These are phyloP conservation scores for Fistulina hepatica DNA, from an alignment of 1,284 basidiomycete species.

Conservation along the genomic window DNA sequence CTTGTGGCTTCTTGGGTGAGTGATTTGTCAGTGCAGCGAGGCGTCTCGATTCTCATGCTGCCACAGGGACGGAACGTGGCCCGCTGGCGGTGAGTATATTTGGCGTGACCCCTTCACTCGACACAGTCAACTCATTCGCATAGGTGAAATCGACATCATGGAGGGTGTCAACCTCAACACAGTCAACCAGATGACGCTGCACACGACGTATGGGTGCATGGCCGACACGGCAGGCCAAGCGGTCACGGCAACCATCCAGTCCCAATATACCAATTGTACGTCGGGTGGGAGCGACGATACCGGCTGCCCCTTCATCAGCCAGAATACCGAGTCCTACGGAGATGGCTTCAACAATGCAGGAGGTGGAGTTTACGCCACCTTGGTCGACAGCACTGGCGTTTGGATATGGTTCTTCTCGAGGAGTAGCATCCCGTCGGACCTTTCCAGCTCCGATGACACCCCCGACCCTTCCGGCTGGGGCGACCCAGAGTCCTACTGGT, in stretches of 20 bases:
- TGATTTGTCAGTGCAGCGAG: constrained; percentile 52
- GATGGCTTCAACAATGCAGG: constrained; percentile 12
- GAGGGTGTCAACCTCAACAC: constrained; percentile 54
- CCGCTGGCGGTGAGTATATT: too few species aligned
- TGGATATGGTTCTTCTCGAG: constrained; percentile 10
- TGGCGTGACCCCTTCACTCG: too few species aligned
- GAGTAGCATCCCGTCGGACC: constrained; percentile 9
- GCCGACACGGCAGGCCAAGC: constrained; percentile 28
- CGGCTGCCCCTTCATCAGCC: constrained; percentile 9
- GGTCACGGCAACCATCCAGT: constrained; percentile 4
- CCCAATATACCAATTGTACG: constrained; percentile 2
- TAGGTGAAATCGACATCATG: constrained; percentile 62
- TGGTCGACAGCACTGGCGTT: constrained; percentile 8
- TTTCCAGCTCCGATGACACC: constrained; percentile 2
- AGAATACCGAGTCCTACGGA: constrained; percentile 7
- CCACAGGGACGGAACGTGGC: too few species aligned
- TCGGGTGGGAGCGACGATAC: constrained; percentile 6
- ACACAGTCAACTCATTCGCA: too few species aligned
- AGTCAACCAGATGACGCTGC: constrained; percentile 63
- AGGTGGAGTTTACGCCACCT: constrained; percentile 11
- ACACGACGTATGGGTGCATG: constrained; percentile 50
- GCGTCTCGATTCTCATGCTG: constrained; percentile 48
- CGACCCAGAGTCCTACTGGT: constrained; percentile 5
- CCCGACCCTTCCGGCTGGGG: constrained; percentile 12
- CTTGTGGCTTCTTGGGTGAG: constrained; percentile 68